phyloP scores from a whole-genome alignment of 2,329 filamentous ascomycete genomes.

The Hymenoscyphus repandus region DNA sequence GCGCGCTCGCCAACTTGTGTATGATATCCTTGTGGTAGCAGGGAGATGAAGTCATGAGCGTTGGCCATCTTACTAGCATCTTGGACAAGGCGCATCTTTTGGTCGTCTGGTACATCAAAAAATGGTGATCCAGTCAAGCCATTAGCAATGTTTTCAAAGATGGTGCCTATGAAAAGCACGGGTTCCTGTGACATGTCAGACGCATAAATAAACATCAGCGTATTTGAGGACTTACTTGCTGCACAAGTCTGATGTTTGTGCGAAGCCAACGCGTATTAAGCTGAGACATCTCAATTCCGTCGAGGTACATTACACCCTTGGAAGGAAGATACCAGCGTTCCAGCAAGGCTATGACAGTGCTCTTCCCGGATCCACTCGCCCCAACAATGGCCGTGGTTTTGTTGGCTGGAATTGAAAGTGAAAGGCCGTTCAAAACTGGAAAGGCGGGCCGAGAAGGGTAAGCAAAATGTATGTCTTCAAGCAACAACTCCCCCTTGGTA shows the following conservation, averaged over 20 bases:
- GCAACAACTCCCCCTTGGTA: too few relatives aligned
- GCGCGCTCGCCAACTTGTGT: constrained; percentile 63
- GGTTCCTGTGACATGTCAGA: too few relatives aligned
- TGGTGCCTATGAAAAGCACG: constrained; percentile 59
- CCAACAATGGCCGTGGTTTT: constrained; percentile 40
- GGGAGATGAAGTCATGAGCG: constrained; percentile 50
- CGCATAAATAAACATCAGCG: too few relatives aligned
- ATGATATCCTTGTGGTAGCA: constrained; percentile 40
- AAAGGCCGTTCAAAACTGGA: constrained; percentile 30
- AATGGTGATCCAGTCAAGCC: constrained; percentile 17
- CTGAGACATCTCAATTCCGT: constrained; percentile 36
- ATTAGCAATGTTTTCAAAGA: constrained; percentile 52
- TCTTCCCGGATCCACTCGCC: constrained; percentile 37
- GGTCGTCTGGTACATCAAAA: constrained; percentile 9
- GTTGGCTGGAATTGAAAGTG: constrained; percentile 28
- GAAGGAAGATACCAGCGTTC: constrained; percentile 36
- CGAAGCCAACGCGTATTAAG: too few relatives aligned
- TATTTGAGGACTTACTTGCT: too few relatives aligned
- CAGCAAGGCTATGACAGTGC: constrained; percentile 37
- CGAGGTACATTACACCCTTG: constrained; percentile 15
- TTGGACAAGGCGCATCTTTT: constrained; percentile 16
- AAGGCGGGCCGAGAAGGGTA: constrained; percentile 31
- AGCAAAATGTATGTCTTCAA: too few relatives aligned
- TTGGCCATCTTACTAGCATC: constrained; percentile 50
- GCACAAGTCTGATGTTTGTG: constrained; percentile 56